A percentile compares a stretch with the other conserved stretches of the same genome.
Evolutionary conservation across 768 basidiomycete species (phyloP).

Genomic region (Suillus spraguei): DNA sequence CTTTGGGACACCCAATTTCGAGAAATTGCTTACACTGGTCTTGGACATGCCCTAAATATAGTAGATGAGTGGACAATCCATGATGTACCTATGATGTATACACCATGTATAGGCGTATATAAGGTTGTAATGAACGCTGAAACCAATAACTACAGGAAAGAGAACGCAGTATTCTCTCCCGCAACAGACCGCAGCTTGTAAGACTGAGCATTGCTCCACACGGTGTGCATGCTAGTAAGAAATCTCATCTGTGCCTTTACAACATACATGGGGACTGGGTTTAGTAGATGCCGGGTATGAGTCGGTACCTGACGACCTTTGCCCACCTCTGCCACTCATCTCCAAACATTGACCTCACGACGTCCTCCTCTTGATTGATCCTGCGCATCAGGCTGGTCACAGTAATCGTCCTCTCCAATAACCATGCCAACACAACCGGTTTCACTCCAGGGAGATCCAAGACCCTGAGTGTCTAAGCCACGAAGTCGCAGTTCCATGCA

Average conservation of each 20-base stretch:
- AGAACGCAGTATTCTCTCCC: background rate
- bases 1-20: conserved; percentile 56
- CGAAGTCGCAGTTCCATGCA: conserved; percentile 12
- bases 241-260: background rate
- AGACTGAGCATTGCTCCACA: background rate
- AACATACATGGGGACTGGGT: background rate
- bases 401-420: conserved; percentile 5
- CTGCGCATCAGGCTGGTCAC: conserved; percentile 10
- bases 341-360: conserved; percentile 34
- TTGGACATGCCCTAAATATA: conserved; percentile 13
- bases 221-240: background rate
- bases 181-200: background rate
- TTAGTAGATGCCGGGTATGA: conserved; percentile 38
- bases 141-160: background rate
- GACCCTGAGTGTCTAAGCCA: conserved; percentile 20
- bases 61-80: background rate
- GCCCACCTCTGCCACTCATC: conserved; percentile 38
- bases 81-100: background rate
- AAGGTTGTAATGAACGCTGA: background rate
- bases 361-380: conserved; percentile 31
- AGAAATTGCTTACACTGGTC: conserved; percentile 44
- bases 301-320: conserved; percentile 27
- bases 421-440: conserved; percentile 2
- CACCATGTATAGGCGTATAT: background rate
- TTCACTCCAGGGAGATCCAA: conserved; percentile 11